Evolutionary conservation across 2,329 filamentous ascomycete species (phyloP).

Genomic region (Fusarium heterosporum): DNA sequence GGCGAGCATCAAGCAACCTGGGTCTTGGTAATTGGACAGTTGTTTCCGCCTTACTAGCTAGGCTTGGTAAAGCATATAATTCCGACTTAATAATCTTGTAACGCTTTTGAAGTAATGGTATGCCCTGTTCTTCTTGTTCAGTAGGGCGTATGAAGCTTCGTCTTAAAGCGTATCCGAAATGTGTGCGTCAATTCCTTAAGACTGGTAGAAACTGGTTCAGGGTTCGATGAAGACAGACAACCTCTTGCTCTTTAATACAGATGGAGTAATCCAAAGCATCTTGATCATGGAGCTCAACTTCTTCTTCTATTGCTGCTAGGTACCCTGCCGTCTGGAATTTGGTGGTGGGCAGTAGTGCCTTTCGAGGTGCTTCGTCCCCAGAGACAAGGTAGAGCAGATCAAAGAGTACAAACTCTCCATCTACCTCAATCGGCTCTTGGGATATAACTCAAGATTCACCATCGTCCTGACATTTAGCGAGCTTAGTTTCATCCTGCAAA

Average conservation of each 20-base stretch:
- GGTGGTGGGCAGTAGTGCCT: background rate
- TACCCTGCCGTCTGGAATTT: background rate
- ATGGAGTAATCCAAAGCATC: background rate
- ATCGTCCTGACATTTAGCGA: background rate
- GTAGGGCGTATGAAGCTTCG: background rate
- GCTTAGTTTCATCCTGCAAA: background rate
- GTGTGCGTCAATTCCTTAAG: background rate
- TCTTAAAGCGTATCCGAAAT: no score
- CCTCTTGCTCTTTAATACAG: background rate
- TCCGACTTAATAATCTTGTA: background rate
- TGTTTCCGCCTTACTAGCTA: background rate
- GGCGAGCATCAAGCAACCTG: background rate
- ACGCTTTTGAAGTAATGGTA: background rate
- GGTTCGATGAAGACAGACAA: background rate
- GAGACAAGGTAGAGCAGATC: background rate
- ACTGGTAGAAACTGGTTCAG: background rate
- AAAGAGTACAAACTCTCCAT: background rate
- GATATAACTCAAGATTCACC: background rate
- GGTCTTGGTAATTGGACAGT: background rate
- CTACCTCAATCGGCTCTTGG: background rate
- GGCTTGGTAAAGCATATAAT: background rate
- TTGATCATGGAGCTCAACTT: background rate
- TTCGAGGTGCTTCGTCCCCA: background rate
- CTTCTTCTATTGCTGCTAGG: background rate
- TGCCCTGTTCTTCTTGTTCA: background rate